These are phyloP conservation scores for Aspergillus carlsbadensis DNA, from an alignment of 495 filamentous ascomycete species.

Conservation along the genomic window DNA sequence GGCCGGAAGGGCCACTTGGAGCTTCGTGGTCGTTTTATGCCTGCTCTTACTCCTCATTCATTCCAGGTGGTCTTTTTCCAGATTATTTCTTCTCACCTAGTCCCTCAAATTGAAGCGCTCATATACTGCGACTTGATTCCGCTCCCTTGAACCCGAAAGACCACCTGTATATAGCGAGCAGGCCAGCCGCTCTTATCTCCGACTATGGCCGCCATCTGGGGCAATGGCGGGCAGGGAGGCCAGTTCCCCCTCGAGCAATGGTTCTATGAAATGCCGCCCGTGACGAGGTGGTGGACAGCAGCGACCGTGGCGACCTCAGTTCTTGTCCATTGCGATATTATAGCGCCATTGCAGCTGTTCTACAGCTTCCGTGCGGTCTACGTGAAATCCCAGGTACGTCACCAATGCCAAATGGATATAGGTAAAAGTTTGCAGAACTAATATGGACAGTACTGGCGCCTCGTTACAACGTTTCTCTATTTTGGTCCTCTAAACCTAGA, in stretches of 20 bases:
- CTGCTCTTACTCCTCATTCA: not conserved
- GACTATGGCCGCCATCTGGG: constrained; percentile 46
- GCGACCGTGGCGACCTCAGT: constrained; percentile 86
- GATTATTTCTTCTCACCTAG: not conserved
- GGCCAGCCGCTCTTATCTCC: constrained; percentile 12
- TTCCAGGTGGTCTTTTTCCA: not conserved
- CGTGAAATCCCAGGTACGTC: constrained; percentile 74
- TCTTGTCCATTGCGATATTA: constrained; percentile 86
- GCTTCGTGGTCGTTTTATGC: constrained; percentile 1
- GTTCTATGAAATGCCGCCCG: constrained; percentile 97
- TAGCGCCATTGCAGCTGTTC: constrained; percentile 92
- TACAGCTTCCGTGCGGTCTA: constrained; percentile 95
- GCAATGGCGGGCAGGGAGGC: constrained; percentile 54
- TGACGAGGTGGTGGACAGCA: constrained; percentile 94
- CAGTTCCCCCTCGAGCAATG: constrained; percentile 90
- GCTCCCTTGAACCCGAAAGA: too few species aligned
- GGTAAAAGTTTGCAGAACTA: constrained; percentile 18
- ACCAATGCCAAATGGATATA: not conserved
- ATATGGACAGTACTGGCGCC: constrained; percentile 79
- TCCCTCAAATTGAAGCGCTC: too few species aligned
- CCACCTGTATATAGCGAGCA: not conserved
- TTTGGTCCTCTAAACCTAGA: constrained; percentile 94
- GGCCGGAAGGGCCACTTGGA: constrained; percentile 24
- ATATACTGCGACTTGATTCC: too few species aligned
- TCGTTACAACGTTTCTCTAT: constrained; percentile 93